Conservation (phyloP, 2,329 filamentous ascomycete genomes). For the Alternaria gansuensis region DNA sequence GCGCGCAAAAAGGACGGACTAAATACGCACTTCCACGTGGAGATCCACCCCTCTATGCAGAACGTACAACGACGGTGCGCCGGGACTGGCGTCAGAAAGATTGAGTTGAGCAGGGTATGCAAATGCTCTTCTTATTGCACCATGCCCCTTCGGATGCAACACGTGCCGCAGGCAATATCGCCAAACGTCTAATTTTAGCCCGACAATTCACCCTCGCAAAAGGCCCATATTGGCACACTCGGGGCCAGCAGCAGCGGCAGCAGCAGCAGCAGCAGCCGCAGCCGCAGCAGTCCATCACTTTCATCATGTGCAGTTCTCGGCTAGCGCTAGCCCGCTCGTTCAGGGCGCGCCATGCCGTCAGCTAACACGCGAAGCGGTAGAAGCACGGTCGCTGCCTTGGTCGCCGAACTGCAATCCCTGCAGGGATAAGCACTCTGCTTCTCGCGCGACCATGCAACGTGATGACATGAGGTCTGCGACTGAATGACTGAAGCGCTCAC, state of each 20-base stretch:
- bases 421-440: slow-evolving; percentile 28
- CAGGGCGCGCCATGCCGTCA: slow-evolving; percentile 41
- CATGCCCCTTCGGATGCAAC: slow-evolving; percentile 40
- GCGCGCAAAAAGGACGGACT: slow-evolving; percentile 32
- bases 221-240: slow-evolving; percentile 29
- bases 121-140: slow-evolving; percentile 38
- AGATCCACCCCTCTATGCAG: slow-evolving; percentile 38
- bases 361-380: slow-evolving; percentile 36
- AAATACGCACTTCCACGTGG: slow-evolving; percentile 46
- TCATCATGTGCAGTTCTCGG: slow-evolving; percentile 48
- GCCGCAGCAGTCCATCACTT: slow-evolving; percentile 30
- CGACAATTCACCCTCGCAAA: slow-evolving; percentile 19
- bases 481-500: slow-evolving; percentile 20
- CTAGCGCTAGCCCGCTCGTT: slow-evolving; percentile 41
- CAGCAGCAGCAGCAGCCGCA: slow-evolving; percentile 26
- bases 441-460: slow-evolving; percentile 28
- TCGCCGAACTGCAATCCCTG: slow-evolving; percentile 42
- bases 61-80: slow-evolving; percentile 34
- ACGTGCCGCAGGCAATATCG: slow-evolving; percentile 51
- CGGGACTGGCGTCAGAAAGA: slow-evolving; percentile 37
- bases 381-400: slow-evolving; percentile 41
- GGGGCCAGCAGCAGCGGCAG: slow-evolving; percentile 38
- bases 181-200: slow-evolving; percentile 44
- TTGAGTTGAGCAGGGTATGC: slow-evolving; percentile 30
- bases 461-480: slow-evolving; percentile 18